These are phyloP conservation scores for Xerophyta viscosa DNA, from an alignment of 106 monocot genomes.

Conservation along the genomic window DNA sequence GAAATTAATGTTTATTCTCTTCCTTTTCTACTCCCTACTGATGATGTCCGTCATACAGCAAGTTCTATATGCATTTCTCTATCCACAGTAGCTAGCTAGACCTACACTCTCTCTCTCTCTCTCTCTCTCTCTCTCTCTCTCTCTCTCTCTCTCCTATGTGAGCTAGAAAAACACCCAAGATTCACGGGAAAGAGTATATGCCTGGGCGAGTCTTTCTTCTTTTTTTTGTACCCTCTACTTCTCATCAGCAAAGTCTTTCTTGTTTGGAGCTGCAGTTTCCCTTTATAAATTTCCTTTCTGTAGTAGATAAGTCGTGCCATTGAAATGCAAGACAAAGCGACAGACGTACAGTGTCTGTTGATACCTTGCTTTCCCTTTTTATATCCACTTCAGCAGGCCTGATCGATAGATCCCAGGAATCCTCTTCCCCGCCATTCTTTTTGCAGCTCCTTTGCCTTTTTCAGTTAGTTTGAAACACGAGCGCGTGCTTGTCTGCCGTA, in stretches of 20 bases:
- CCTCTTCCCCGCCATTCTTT: conserved; percentile 5
- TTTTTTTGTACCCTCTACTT: not conserved
- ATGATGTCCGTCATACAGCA: too few species aligned
- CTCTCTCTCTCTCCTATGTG: too few species aligned
- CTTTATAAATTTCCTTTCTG: too few species aligned
- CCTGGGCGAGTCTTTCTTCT: not conserved
- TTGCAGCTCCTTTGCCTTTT: conserved; percentile 2
- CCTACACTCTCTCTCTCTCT: too few species aligned
- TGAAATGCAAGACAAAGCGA: conserved; percentile 54
- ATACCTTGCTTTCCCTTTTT: not conserved
- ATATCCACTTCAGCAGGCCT: conserved; percentile 25
- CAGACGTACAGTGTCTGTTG: conserved; percentile 12
- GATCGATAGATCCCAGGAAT: conserved; percentile 6
- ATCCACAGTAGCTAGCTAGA: too few species aligned
- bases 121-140: too few species aligned
- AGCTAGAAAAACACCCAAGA: not conserved
- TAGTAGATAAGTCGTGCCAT: conserved; percentile 14
- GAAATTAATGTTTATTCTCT: too few species aligned
- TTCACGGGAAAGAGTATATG: not conserved
- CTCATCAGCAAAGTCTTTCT: not conserved
- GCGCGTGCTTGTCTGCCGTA: conserved; percentile 15
- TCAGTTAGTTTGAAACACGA: conserved; percentile 3
- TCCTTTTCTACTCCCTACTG: too few species aligned
- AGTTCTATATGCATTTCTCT: too few species aligned
- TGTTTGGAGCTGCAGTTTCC: not conserved